Percentiles rank a stretch among this genome's conserved stretches.
These are phyloP conservation scores for Alloascoidea africana DNA, from an alignment of 805 yeast species.

Conservation along the genomic window DNA sequence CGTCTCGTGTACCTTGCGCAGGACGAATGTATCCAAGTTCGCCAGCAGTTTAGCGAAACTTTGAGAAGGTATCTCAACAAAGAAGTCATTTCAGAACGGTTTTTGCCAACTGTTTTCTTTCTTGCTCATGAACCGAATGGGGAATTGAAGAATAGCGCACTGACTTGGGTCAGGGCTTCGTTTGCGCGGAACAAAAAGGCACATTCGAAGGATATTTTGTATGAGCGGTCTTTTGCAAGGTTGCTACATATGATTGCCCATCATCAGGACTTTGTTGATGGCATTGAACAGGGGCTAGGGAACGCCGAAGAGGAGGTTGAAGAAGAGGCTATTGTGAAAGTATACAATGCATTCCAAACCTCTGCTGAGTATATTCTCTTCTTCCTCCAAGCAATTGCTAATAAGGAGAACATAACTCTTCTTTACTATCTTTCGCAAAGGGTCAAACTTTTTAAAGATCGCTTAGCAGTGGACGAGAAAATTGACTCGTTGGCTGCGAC, in stretches of 20 bases:
- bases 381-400: constrained; percentile 44
- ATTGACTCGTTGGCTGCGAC: constrained; percentile 12
- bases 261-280: constrained; percentile 45
- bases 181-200: constrained; percentile 14
- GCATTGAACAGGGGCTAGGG: constrained; percentile 15
- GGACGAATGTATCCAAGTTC: constrained; percentile 46
- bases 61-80: constrained; percentile 36
- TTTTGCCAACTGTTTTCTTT: constrained; percentile 53
- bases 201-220: constrained; percentile 26
- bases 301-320: constrained; percentile 5
- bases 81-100: constrained; percentile 45
- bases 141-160: constrained; percentile 30
- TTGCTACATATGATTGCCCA: constrained; percentile 60
- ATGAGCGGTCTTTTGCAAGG: constrained; percentile 56
- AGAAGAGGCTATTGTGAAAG: constrained; percentile 8
- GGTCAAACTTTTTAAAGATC: constrained; percentile 65
- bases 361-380: constrained; percentile 46
- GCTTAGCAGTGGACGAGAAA: constrained; percentile 21
- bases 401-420: constrained; percentile 52
- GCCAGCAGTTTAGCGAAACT: constrained; percentile 32
- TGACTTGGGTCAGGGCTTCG: constrained; percentile 61
- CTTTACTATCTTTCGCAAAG: constrained; percentile 66
- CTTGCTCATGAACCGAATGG: constrained; percentile 62
- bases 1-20: constrained; percentile 44
- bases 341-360: constrained; percentile 30